Evolutionary conservation across 257 asterid genomes (phyloP).

Genomic region (Datura wrightii): DNA sequence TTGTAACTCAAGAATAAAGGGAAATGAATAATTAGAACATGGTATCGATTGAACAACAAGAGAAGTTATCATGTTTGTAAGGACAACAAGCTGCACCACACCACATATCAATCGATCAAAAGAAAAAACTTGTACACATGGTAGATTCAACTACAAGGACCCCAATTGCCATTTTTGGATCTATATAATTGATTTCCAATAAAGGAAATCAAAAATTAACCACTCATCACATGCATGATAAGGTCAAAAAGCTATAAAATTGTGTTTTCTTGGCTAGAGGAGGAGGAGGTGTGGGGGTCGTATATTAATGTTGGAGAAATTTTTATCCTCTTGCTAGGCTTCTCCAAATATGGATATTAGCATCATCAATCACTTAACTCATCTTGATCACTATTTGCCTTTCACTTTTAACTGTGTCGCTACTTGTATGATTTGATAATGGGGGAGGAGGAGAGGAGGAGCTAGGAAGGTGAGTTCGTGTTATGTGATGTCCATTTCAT

Average conservation of each 20-base stretch:
- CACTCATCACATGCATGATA: background rate
- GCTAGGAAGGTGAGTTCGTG: background rate
- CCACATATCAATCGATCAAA: background rate
- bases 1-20: background rate
- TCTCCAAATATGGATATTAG: slow-evolving; percentile 12
- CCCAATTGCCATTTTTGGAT: slow-evolving; percentile 14
- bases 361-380: slow-evolving; percentile 20
- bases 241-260: slow-evolving; percentile 9
- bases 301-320: slow-evolving; percentile 18
- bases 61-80: background rate
- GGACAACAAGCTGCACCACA: background rate
- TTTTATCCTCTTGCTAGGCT: background rate
- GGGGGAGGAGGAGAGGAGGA: background rate
- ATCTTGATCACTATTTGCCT: background rate
- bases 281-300: background rate
- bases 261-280: background rate
- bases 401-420: background rate
- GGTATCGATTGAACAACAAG: background rate
- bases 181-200: slow-evolving; percentile 1
- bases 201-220: slow-evolving; percentile 1
- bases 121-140: background rate
- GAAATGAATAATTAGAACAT: background rate
- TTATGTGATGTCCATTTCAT: background rate
- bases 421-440: background rate
- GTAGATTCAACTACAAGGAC: background rate